Evolutionary conservation across 441 rosid genomes (phyloP).

Genomic region (Aquilaria agallochum): DNA sequence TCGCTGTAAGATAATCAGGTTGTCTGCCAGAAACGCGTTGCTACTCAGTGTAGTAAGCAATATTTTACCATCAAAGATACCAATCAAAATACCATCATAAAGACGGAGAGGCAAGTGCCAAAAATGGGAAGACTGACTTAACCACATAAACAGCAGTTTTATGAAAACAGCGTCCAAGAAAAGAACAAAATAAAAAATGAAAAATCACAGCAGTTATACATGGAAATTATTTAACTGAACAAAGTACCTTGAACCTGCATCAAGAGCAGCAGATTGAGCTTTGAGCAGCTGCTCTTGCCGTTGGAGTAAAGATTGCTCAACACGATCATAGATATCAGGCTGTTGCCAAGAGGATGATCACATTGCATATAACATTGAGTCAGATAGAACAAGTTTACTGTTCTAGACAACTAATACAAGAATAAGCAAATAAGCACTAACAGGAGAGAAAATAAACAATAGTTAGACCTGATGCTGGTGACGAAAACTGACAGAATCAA

Average conservation of each 20-base stretch:
- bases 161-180: slow-evolving; percentile 1
- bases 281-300: slow-evolving; percentile 86
- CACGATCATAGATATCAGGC: slow-evolving; percentile 73
- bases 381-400: slow-evolving; percentile 10
- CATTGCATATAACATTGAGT: slow-evolving; percentile 10
- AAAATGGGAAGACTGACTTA: slow-evolving; percentile 23
- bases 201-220: slow-evolving; percentile 19
- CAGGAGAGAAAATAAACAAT: slow-evolving; percentile 10
- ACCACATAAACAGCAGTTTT: slow-evolving; percentile 12
- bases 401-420: not conserved
- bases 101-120: slow-evolving; percentile 17
- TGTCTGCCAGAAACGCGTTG: slow-evolving; percentile 99
- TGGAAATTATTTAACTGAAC: slow-evolving; percentile 16
- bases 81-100: slow-evolving; percentile 28
- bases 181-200: slow-evolving; percentile 10
- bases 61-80: slow-evolving; percentile 40
- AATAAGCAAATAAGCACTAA: not conserved
- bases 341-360: slow-evolving; percentile 23
- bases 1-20: slow-evolving; percentile 93
- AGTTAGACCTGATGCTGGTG: slow-evolving; percentile 72
- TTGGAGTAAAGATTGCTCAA: slow-evolving; percentile 75
- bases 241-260: slow-evolving; percentile 78
- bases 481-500: slow-evolving; percentile 66
- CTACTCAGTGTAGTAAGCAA: slow-evolving; percentile 72
- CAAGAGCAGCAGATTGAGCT: slow-evolving; percentile 71